Evolutionary conservation across 352 stramenopile species (phyloP), one percentile per base, ranked within the genome.

Genomic region (Globisporangium nodosum): DNA sequence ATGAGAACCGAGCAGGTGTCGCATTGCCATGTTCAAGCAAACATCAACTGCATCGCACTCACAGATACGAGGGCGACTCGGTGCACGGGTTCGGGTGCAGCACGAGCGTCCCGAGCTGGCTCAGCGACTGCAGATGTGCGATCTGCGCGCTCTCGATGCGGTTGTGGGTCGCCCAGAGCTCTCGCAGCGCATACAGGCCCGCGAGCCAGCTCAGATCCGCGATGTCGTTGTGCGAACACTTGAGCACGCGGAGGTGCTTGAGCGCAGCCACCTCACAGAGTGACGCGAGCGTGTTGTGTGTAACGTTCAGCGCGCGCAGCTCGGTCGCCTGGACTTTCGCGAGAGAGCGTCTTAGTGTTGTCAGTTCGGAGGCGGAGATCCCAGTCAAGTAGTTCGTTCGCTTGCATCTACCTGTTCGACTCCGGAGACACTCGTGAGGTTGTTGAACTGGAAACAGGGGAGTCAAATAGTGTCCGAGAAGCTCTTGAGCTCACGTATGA

Each of bases 61-160:
- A 88, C 81, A 75, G 50, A 55, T 87, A 90, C 16, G 76, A 67
- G 8, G 68, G 53, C 18, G 45, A 49, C 18, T 83, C 63, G 0
- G 80, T 88, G 61, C 78, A 90, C 27, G 82, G 82, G 64, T 92
- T 92, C 18, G 80, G 74, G 33, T 88, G 78, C 9, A 90, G 48
- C 24, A 88, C 60, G 18, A 92, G 64, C 18, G 66, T 81, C 37
- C 69, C 62, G 13, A 92, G 70, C 42, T 70, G 61, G 2, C 47
- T 56, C 3, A 88, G 65, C 8, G 68, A n/a, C 48, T 70, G 61
- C 20, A 92, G 56, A 53, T 83, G 68, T 33, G 64, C 58, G 18
- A 92, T 54, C 56, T 90, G 70, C 0, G 69, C 49, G 15, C 51
- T 70, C 48, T 80, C 73, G n/a, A 92, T 60, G 7, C 53, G 54